Conservation (phyloP, 139 green algal genomes). For the Picochlorum sp. region DNA sequence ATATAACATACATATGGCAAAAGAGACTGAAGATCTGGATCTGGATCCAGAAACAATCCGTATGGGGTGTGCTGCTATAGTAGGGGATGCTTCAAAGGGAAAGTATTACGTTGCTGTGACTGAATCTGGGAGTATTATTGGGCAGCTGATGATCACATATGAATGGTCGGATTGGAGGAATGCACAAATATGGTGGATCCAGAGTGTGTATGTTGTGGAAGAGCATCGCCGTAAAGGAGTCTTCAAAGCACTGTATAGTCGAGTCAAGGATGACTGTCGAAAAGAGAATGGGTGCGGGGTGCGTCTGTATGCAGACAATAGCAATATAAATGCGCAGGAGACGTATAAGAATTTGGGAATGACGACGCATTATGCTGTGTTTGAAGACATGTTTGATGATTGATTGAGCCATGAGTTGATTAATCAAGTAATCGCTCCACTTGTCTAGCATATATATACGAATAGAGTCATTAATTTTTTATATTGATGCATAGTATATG, state of each 20-base stretch:
- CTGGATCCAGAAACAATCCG: conserved; percentile 13
- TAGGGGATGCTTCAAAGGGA: conserved; percentile 4
- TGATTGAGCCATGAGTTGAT: too few relatives aligned
- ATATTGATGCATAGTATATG: too few relatives aligned
- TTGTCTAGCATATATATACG: too few relatives aligned
- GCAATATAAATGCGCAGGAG: conserved; percentile 14
- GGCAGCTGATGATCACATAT: conserved; percentile 17
- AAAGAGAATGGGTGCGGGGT: conserved; percentile 3
- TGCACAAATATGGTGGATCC: conserved; percentile 18
- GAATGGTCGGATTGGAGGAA: conserved; percentile 30
- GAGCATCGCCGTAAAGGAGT: conserved; percentile 4
- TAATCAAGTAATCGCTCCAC: background rate
- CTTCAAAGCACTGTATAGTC: conserved; percentile 15
- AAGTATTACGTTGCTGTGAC: conserved; percentile 18
- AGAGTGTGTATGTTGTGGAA: conserved; percentile 11
- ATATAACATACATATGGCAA: conserved; percentile 17
- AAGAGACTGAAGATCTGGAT: conserved; percentile 16
- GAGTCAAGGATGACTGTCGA: background rate
- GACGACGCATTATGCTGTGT: conserved; percentile 14
- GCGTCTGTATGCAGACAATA: conserved; percentile 17
- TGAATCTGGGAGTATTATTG: background rate
- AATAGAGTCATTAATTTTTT: too few relatives aligned
- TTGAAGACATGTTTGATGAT: conserved; percentile 12
- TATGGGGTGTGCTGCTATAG: conserved; percentile 3
- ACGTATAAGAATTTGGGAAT: conserved; percentile 22